Conservation (phyloP, 2,329 filamentous ascomycete species). For the Trichocomaceae sp. region DNA sequence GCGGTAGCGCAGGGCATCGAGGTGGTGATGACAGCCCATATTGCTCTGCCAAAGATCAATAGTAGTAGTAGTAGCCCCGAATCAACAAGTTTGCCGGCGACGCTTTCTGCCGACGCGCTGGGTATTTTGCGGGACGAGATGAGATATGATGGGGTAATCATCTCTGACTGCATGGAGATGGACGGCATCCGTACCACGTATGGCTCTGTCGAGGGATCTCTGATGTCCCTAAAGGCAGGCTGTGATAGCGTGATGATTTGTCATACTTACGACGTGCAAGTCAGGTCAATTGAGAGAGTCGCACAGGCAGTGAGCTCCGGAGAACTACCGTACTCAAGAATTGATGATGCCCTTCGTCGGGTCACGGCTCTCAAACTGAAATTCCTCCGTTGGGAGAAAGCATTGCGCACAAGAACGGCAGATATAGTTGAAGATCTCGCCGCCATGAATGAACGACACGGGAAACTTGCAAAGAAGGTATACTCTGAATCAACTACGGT, state of each 20-base stretch:
- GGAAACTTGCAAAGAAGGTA: constrained; percentile 26
- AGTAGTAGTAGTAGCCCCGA: neutral
- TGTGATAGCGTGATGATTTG: constrained; percentile 43
- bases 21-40: constrained; percentile 42
- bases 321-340: constrained; percentile 23
- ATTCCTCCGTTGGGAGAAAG: constrained; percentile 29
- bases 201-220: constrained; percentile 36
- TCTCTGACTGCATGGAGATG: constrained; percentile 44
- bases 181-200: constrained; percentile 37
- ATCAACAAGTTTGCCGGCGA: constrained; percentile 32
- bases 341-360: constrained; percentile 31
- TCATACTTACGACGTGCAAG: constrained; percentile 37
- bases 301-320: constrained; percentile 32
- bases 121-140: constrained; percentile 38
- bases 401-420: constrained; percentile 16
- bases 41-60: constrained; percentile 33
- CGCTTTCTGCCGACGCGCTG: constrained; percentile 32
- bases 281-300: constrained; percentile 35
- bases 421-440: constrained; percentile 15
- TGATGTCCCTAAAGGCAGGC: constrained; percentile 38
- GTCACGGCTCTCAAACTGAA: constrained; percentile 32
- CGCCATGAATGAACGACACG: constrained; percentile 22
- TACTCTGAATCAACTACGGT: constrained; percentile 38
- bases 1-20: constrained; percentile 38
- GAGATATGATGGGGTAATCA: constrained; percentile 39